A percentile compares a stretch with the other conserved stretches of the same genome.
Evolutionary conservation across 23 red algal genomes (phyloP).

Genomic region (Chondrus crispus): DNA sequence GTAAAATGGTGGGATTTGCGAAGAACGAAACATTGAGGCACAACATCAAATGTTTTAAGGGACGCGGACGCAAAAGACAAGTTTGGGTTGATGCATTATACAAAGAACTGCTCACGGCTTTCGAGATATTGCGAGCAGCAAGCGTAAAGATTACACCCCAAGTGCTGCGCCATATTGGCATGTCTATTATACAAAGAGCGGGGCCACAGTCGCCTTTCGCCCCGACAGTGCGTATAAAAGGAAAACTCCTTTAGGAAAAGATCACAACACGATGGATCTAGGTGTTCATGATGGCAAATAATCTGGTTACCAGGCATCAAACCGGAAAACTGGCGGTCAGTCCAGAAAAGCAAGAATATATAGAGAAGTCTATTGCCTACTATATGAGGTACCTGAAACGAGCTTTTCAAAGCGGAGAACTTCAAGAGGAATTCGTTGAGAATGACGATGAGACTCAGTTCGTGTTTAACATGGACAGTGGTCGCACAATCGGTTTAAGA

Average conservation of each 20-base stretch:
- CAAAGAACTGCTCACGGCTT: neutral
- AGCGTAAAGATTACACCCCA: no score
- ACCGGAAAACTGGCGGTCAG: neutral
- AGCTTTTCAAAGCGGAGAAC: neutral
- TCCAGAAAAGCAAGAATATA: neutral
- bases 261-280: neutral
- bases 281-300: neutral
- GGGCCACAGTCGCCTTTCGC: no score
- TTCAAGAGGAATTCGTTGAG: neutral
- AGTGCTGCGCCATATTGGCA: no score
- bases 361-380: neutral
- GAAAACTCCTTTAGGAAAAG: no score
- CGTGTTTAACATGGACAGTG: neutral
- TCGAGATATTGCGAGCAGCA: conserved; percentile 14
- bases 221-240: no score
- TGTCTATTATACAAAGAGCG: no score
- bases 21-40: no score
- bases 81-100: neutral
- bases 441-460: neutral
- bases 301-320: neutral
- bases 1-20: no score
- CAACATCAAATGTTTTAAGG: no score
- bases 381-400: neutral
- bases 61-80: neutral
- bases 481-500: neutral